Evolutionary conservation across 345 rosid genomes (phyloP).

Genomic region (Kandelia obovata): DNA sequence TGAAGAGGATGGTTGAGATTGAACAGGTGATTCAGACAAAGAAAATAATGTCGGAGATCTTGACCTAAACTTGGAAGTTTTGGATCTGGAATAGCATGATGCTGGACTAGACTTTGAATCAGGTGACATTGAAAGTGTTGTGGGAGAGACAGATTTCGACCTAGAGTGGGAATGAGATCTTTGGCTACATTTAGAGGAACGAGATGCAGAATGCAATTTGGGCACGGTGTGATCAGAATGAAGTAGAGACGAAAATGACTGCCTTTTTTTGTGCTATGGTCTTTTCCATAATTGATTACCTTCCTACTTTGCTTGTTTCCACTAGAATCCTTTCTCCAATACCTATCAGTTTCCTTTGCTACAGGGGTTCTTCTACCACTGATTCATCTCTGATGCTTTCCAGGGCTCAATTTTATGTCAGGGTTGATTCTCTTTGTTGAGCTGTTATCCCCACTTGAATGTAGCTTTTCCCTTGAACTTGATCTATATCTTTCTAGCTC

Average conservation of each 20-base stretch:
- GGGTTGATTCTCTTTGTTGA: slow-evolving; percentile 8
- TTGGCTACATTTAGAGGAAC: slow-evolving; percentile 17
- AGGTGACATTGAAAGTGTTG: slow-evolving; percentile 19
- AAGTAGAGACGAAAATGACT: slow-evolving; percentile 25
- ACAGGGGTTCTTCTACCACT: slow-evolving; percentile 18
- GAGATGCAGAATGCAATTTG: slow-evolving; percentile 22
- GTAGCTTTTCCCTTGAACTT: slow-evolving; percentile 22
- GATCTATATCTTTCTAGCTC: slow-evolving; percentile 21
- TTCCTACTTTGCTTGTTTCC: slow-evolving; percentile 28
- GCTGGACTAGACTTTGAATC: slow-evolving; percentile 24
- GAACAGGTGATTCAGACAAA: slow-evolving; percentile 23
- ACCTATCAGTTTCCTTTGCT: slow-evolving; percentile 18
- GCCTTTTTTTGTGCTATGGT: slow-evolving; percentile 26
- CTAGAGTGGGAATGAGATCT: slow-evolving; percentile 18
- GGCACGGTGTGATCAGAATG: slow-evolving; percentile 24
- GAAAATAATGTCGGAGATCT: slow-evolving; percentile 23
- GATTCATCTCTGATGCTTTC: slow-evolving; percentile 5
- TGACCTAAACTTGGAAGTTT: slow-evolving; percentile 15
- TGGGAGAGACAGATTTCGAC: slow-evolving; percentile 30
- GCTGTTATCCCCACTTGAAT: slow-evolving; percentile 9
- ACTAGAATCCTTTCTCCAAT: slow-evolving; percentile 12
- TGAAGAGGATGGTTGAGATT: slow-evolving; percentile 25
- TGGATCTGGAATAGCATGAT: slow-evolving; percentile 21
- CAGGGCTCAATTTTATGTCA: slow-evolving; percentile 18
- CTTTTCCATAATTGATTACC: slow-evolving; percentile 19